Evolutionary conservation across 257 asterid genomes (phyloP), one percentile per base, ranked within the genome.

Genomic region (Nicotiana tabacum): DNA sequence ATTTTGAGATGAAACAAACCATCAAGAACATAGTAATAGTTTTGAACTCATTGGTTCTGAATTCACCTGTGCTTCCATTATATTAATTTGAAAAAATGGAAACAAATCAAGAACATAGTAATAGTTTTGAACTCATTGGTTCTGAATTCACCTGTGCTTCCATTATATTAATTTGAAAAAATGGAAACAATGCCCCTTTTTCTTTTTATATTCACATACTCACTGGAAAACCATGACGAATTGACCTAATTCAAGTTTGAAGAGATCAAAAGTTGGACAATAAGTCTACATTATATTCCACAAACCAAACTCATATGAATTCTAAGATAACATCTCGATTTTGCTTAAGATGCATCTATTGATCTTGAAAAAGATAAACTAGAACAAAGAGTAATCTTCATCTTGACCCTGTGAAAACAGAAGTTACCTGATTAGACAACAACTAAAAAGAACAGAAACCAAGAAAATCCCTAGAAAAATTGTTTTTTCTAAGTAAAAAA

Each of bases 401-500:
- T 48, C 80, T 27, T 51, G 27, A 48, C 62, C 4, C 64, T 27
- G 80, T 51, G 80, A 48, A 76, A 76, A 76, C 64, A 76, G 27
- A 46, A 72, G 60, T 24, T 74, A 32, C 24, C 5, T 46, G 79
- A 74, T 48, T 8, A 10, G 8, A 74, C 39, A 72, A 72, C 58
- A 6, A 6, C 61, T 80, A 46, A 80, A 82, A 39, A 66, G 8
- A 9, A 72, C 3, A 17, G 21, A 48, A 35, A 62, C 29, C 15
- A 24, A 64, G 29, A 27, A 11, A 43, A 43, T 43, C 5, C 64
- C 3, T 12, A 48, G 8, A 6, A 46, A 1, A 8, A 6, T 2
- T 4, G 4, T 6, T 48, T 9, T 15, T 27, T 27, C 24, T 48
- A 86, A 85, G 76, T 85, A 77, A 89, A 84, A 62, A 77, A 88